Percentiles rank a stretch among this genome's conserved stretches.
phyloP scores from a whole-genome alignment of 148 eudicot genomes.

The Silene uniflora region DNA sequence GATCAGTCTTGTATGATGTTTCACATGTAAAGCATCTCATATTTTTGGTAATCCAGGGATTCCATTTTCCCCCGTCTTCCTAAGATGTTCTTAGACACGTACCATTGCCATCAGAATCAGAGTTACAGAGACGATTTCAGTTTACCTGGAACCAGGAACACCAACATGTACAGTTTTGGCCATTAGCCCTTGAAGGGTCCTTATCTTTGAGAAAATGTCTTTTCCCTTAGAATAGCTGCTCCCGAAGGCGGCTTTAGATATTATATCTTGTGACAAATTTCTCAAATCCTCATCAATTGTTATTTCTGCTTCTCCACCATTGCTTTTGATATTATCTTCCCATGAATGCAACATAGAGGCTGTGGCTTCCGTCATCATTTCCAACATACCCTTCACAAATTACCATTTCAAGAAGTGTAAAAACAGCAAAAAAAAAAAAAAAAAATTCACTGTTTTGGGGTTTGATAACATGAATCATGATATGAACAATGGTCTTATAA shows the following conservation, averaged over 20 bases:
- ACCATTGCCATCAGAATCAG: neutral
- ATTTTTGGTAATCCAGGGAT: neutral
- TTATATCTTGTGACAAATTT: constrained; percentile 58
- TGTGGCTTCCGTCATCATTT: constrained; percentile 42
- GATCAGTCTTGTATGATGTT: no score
- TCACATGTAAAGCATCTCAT: neutral
- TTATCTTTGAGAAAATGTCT: constrained; percentile 46
- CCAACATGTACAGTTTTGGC: constrained; percentile 38
- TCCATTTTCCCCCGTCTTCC: neutral
- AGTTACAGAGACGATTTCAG: neutral
- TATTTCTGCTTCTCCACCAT: constrained; percentile 38
- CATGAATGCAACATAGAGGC: constrained; percentile 33
- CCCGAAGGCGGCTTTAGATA: constrained; percentile 63
- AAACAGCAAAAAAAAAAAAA: neutral
- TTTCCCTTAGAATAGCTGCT: constrained; percentile 49
- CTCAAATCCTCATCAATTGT: constrained; percentile 47
- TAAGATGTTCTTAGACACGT: neutral
- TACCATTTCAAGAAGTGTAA: neutral
- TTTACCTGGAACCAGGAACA: constrained; percentile 52
- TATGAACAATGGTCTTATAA: neutral
- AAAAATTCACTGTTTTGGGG: neutral
- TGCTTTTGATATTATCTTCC: constrained; percentile 32
- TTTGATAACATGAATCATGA: neutral
- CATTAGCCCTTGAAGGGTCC: constrained; percentile 39
- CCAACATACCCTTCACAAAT: constrained; percentile 46